Conservation (phyloP, 305 asterid genomes). For the Fraxinus albicans region DNA sequence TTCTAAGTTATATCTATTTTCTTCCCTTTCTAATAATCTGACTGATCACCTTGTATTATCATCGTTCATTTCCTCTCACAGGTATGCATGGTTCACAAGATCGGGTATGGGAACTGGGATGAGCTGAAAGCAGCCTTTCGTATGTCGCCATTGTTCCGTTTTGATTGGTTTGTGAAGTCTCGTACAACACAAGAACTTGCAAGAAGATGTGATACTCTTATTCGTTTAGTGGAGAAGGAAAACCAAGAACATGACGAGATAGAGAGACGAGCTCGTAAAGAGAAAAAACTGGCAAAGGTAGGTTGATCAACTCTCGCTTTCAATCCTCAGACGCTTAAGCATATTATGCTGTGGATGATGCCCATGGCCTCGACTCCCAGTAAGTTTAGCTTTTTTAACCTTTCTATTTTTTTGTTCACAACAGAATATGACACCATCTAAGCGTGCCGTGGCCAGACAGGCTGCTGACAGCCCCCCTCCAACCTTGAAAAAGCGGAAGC, state of each 20-base stretch:
- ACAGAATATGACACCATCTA: slow-evolving; percentile 72
- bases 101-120: slow-evolving; percentile 99
- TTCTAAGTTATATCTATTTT: not conserved
- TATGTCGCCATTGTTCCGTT: slow-evolving; percentile 89
- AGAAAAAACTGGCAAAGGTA: slow-evolving; percentile 94
- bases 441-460: slow-evolving; percentile 71
- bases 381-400: not conserved
- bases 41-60: not conserved
- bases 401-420: not conserved
- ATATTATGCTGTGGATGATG: not conserved
- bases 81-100: slow-evolving; percentile 99
- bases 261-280: slow-evolving; percentile 98
- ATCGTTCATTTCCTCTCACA: slow-evolving; percentile 23
- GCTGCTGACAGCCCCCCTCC: slow-evolving; percentile 79
- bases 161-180: slow-evolving; percentile 99
- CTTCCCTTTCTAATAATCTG: not conserved
- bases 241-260: slow-evolving; percentile 95
- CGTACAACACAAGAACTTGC: slow-evolving; percentile 99
- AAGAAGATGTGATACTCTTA: slow-evolving; percentile 95
- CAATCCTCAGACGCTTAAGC: not conserved
- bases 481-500: slow-evolving; percentile 73
- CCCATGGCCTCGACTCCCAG: not conserved
- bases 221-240: slow-evolving; percentile 89
- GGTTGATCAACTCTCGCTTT: not conserved
- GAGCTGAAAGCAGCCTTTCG: slow-evolving; percentile 98